Evolutionary conservation across 495 filamentous ascomycete genomes (phyloP).

Genomic region (Penicillium verhagenii): DNA sequence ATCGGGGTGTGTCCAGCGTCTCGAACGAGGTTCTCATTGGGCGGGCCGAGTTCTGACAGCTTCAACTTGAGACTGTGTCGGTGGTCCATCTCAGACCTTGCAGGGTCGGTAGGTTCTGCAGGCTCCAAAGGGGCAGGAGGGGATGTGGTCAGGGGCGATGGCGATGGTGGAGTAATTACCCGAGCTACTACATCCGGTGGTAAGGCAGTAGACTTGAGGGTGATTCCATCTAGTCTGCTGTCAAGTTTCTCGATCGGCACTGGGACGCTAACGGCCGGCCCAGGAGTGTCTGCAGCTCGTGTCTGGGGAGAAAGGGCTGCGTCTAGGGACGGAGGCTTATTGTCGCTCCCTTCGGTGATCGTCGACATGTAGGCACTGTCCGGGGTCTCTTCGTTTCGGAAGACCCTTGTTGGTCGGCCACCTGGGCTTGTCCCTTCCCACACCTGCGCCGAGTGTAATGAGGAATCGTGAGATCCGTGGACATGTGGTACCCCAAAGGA

Average conservation of each 20-base stretch:
- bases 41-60: slow-evolving; percentile 41
- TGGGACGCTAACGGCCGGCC: slow-evolving; percentile 25
- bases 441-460: slow-evolving; percentile 28
- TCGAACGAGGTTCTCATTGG: slow-evolving; percentile 38
- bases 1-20: slow-evolving; percentile 51
- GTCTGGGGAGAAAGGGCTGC: slow-evolving; percentile 42
- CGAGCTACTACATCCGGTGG: slow-evolving; percentile 43
- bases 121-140: slow-evolving; percentile 24
- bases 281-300: slow-evolving; percentile 21
- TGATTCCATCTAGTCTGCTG: slow-evolving; percentile 48
- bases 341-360: slow-evolving; percentile 18
- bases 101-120: slow-evolving; percentile 28
- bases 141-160: slow-evolving; percentile 34
- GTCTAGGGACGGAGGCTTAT: slow-evolving; percentile 37
- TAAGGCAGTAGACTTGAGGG: slow-evolving; percentile 46
- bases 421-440: slow-evolving; percentile 46
- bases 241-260: slow-evolving; percentile 51
- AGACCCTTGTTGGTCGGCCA: slow-evolving; percentile 44
- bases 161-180: slow-evolving; percentile 46
- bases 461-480: slow-evolving; percentile 5
- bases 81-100: slow-evolving; percentile 28
- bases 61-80: slow-evolving; percentile 42
- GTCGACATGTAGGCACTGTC: slow-evolving; percentile 23
- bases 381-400: slow-evolving; percentile 32
- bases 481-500: slow-evolving; percentile 13